phyloP scores from a whole-genome alignment of 805 yeast genomes.

The Yarrowia sp. region DNA sequence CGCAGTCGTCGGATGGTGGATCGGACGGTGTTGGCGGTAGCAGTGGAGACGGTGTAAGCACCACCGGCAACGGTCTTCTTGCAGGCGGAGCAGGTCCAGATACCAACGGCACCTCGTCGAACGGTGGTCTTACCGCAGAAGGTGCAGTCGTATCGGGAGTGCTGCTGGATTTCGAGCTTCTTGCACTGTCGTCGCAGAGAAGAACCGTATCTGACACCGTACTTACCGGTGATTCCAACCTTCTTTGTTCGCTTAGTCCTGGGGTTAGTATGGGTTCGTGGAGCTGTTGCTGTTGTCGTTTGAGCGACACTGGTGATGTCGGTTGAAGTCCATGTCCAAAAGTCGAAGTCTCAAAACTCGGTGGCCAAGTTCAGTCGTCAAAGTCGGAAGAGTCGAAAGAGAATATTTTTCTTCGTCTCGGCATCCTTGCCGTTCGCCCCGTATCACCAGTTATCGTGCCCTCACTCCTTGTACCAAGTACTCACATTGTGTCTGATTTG shows the following conservation, averaged over 20 bases:
- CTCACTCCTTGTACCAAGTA: conserved; percentile 10
- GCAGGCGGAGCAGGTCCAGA: conserved; percentile 97
- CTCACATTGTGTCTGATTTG: conserved; percentile 26
- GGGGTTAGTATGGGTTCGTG: conserved; percentile 24
- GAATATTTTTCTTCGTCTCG: not conserved
- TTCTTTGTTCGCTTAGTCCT: conserved; percentile 99
- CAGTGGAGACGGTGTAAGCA: conserved; percentile 95
- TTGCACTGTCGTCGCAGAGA: conserved; percentile 99
- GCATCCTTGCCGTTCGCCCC: not conserved
- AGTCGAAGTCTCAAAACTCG: too few relatives aligned
- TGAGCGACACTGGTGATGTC: not conserved
- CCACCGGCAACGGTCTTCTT: conserved; percentile 99
- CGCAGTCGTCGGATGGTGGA: conserved; percentile 99
- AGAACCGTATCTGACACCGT: conserved; percentile 99
- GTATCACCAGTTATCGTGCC: not conserved
- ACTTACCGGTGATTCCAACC: conserved; percentile 99
- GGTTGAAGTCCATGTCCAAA: too few relatives aligned
- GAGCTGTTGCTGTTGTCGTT: too few relatives aligned
- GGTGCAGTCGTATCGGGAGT: conserved; percentile 97
- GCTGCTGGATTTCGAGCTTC: conserved; percentile 98
- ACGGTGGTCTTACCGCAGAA: conserved; percentile 99
- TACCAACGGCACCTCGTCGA: conserved; percentile 96
- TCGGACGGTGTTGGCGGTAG: conserved; percentile 99
- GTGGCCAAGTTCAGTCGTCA: not conserved
- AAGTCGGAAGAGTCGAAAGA: not conserved